These are phyloP conservation scores for Dactylellina sp. DNA, from an alignment of 2,329 filamentous ascomycete genomes.

Conservation along the genomic window DNA sequence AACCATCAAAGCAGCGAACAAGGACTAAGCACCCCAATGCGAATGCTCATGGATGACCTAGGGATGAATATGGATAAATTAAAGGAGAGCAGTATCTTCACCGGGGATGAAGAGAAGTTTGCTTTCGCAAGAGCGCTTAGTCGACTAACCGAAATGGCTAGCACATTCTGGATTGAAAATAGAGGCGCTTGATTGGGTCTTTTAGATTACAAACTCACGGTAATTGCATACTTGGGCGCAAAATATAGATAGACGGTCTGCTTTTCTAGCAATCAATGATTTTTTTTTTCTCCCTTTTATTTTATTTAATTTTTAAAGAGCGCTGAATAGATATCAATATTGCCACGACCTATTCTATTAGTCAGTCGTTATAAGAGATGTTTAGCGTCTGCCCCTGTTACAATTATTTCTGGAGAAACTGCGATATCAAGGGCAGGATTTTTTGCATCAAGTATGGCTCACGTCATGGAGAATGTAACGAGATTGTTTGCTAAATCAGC, in stretches of 20 bases:
- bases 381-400: no score
- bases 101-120: conserved; percentile 94
- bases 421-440: no score
- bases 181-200: conserved; percentile 26
- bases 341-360: no score
- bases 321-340: no score
- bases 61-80: conserved; percentile 85
- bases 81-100: conserved; percentile 87
- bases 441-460: no score
- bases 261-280: no score
- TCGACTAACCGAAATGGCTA: conserved; percentile 69
- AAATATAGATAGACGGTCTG: not conserved
- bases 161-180: conserved; percentile 53
- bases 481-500: no score
- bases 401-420: no score
- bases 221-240: conserved; percentile 2
- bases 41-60: conserved; percentile 85
- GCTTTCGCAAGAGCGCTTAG: conserved; percentile 91
- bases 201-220: not conserved
- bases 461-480: no score
- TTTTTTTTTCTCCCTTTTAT: no score
- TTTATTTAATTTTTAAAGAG: no score
- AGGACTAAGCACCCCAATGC: conserved; percentile 75
- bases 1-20: conserved; percentile 70
- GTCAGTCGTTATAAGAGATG: no score